Evolutionary conservation across 257 asterid genomes (phyloP), one percentile per base, ranked within the genome.

Genomic region (Nicotiana benthamiana): DNA sequence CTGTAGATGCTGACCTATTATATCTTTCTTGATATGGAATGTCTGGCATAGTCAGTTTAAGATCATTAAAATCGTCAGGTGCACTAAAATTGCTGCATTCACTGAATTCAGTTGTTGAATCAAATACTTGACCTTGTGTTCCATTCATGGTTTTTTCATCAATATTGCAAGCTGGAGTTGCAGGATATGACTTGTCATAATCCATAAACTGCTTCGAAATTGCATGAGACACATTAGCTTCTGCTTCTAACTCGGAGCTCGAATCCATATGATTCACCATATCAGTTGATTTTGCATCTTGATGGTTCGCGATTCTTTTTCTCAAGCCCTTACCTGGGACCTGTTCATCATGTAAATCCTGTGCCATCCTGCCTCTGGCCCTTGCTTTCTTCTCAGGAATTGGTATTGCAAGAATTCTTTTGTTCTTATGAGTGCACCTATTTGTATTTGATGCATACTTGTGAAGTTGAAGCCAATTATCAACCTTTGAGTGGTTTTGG

Each of bases 381-480:
- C 18, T 26, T 27, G n/a, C 65, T 72, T 43, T 72, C 59, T 18
- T 24, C 63, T 74, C 75, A 74, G 75, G 54, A 81, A 51, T 61
- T 22, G 80, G 75, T 36, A 81, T 60, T 10, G 13, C 83, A 32
- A 20, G 80, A 54, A 52, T 48, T 24, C 9, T 24, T 64, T 52
- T 62, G 43, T 52, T 77, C 81, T 63, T 24, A 16, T 53, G 30
- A 26, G 75, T 43, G 43, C 22, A 34, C 56, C 27, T 64, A 10
- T 22, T 77, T 75, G 28, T 75, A 61, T 43, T 48, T 62, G 62
- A 34, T 51, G 28, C 46, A 52, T 22, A 3, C 26, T 76, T 46
- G 57, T 64, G 76, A n/a, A 56, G 60, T 48, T 82, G 81, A 48
- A 82, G 75, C 82, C 84, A 82, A 75, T 64, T 18, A 48, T 76